Base-by-base conservation (phyloP, 768 basidiomycete species). In the Amanita polypyramis region DNA sequence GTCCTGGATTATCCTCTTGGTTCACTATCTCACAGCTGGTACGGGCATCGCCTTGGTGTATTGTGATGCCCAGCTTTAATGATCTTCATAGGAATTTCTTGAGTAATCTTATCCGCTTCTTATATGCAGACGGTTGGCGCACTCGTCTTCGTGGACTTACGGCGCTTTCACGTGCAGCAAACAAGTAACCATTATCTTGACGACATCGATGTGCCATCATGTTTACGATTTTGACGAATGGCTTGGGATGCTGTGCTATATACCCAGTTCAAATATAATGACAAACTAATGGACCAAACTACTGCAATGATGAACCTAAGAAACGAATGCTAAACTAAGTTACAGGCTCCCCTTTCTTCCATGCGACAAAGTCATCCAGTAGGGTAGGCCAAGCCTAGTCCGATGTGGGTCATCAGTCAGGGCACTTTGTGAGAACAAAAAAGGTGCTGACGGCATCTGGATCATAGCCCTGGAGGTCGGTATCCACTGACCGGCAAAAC, bases 1-100 rank as follows among this genome's bases (percentile, higher is more conserved):
- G 81, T 82, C 1, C 68, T 99, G 25, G 90, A 93, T 58, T 94
- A 93, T 62, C 92, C 91, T 20, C 66, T 93, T 44, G 78, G 78
- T 17, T 90, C 86, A 34, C 58, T 88, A 41, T 67, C 66, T 32
- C 69, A 73, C 57, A 87, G 85, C 67, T 90, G 88, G 89, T 90
- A 56, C 29, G 83, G 65, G 21, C 14, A 50, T 51, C 32, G 45
- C 43, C 32, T 47, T 17, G 42, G 15, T 9, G 4, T 42, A 5
- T 15, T 11, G 17, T 27, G 25, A 27, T 2, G 5, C 36, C 40
- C 12, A 25, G 11, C 10, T 17, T 1, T 40, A 30, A 33, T 8
- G 51, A 49, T 41, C 32, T 15, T 43, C 45, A 5, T 53, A 78
- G 76, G 74, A 73, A 72, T 50, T 77, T 78, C 55, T 63, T 71